Conservation (phyloP, 805 yeast species). For the Kodamaea restingae region DNA sequence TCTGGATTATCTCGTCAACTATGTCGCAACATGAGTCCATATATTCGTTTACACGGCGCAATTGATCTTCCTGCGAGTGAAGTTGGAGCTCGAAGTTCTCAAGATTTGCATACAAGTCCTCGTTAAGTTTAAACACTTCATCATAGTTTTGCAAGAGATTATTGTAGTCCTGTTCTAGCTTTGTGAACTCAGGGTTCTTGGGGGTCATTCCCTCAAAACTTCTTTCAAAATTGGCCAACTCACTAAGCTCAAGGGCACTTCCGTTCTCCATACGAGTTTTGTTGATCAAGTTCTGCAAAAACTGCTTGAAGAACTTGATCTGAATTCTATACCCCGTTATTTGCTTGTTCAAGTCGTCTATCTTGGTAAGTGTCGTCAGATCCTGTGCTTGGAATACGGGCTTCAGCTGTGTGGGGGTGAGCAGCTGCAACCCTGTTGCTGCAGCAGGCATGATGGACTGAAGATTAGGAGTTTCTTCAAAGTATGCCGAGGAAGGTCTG, state of each 20-base stretch:
- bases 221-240: constrained; percentile 19
- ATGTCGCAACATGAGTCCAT: constrained; percentile 15
- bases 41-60: constrained; percentile 13
- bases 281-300: constrained; percentile 32
- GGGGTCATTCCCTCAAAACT: constrained; percentile 13
- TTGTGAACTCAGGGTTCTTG: constrained; percentile 9
- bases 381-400: constrained; percentile 11
- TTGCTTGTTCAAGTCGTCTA: constrained; percentile 32
- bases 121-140: constrained; percentile 33
- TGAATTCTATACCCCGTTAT: constrained; percentile 36
- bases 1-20: constrained; percentile 19
- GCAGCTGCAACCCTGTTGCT: constrained; percentile 4
- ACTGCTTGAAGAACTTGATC: constrained; percentile 37
- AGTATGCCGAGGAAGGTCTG: constrained; percentile 16
- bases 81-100: constrained; percentile 33
- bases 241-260: constrained; percentile 14
- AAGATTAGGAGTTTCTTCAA: constrained; percentile 9
- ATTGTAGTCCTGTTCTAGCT: constrained; percentile 18
- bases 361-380: constrained; percentile 18
- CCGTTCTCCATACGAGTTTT: constrained; percentile 7
- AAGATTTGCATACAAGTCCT: constrained; percentile 35
- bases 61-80: constrained; percentile 23
- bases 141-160: constrained; percentile 25
- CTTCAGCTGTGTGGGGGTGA: constrained; percentile 6
- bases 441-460: constrained; percentile 10